Evolutionary conservation across 371 early-diverging fungal genomes (phyloP), one percentile per base, ranked within the genome.

Genomic region (Basidiobolus meristosporus): DNA sequence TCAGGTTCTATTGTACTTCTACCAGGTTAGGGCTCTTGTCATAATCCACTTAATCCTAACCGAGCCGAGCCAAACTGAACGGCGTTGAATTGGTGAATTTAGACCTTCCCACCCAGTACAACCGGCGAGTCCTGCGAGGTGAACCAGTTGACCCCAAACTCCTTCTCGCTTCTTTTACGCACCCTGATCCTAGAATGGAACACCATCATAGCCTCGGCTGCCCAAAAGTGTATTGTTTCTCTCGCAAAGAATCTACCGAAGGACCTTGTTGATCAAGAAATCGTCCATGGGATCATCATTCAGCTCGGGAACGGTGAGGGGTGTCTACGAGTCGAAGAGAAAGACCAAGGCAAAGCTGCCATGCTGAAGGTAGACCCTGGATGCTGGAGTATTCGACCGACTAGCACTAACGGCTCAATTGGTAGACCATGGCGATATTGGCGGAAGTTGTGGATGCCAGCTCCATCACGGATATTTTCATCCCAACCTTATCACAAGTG

Each of bases 1-100:
- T 33, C 60, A 62, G 38, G 56, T 57, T 11, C 54, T 68, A 16
- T 45, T 63, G 42, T 68, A 57, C 43, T 68, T 58, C 45, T 63
- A 68, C 37, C 51, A 26, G 26, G 26, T 26, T 9, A 26, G 26
- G 9, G 26, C 9, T 26, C 5, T 26, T 26, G 26, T 26, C 3
- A n/a, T n/a, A n/a, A n/a, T n/a, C n/a, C n/a, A n/a, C n/a, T n/a
- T n/a, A n/a, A n/a, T n/a, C n/a, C n/a, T n/a, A n/a, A n/a, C n/a
- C n/a, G n/a, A n/a, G n/a, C n/a, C n/a, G n/a, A n/a, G n/a, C n/a
- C n/a, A n/a, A n/a, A n/a, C n/a, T n/a, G n/a, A n/a, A n/a, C n/a
- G n/a, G n/a, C 9, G 26, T 9, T 26, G 26, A 26, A 5, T 26
- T 26, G 26, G 26, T 26, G 3, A 26, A 3, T 5, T 26, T 26